Evolutionary conservation across 768 basidiomycete genomes (phyloP), one percentile per base, ranked within the genome.

Genomic region (Hortiboletus campestris): DNA sequence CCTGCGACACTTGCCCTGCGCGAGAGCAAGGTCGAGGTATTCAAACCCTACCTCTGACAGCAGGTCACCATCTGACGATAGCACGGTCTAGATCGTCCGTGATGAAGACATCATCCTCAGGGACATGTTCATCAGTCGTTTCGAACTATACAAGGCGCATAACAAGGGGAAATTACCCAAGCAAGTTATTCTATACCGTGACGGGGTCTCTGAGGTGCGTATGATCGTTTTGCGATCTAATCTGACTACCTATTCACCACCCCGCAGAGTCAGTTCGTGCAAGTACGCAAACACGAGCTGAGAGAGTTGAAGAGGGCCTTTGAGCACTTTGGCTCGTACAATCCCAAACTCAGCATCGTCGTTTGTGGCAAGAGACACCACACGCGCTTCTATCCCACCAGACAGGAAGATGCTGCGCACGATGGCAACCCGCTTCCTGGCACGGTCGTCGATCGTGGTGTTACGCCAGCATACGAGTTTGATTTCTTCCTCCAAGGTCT

Each of bases 161-260:
- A 78, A 74, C 58, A 64, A 61, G 1, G 71, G 70, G 4, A 36
- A 42, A 20, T 63, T 83, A 4, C 81, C 81, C 2, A 36, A 68
- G 16, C 76, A 80, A 2, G 69, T 83, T 10, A 59, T 83, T 28
- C 70, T 83, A 6, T 83, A 78, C 59, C 75, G 81, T 2, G 91
- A 92, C 65, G 91, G 91, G 38, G 89, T 92, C 14, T 90, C 89
- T 1, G 89, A 91, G 74, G 89, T 88, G 42, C 22, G 73, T 53
- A 17, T 44, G 14, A 41, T 22, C 4, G n/a, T 34, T 46, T 20
- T 19, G 4, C 22, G n/a, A 25, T 45, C 43, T 42, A 20, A 53
- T 31, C 19, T 8, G 32, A 36, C 10, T 16, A 10, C n/a, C 14
- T n/a, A 20, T 13, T 48, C 20, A 51, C 16, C 19, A 11, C 20